Evolutionary conservation across 1,284 basidiomycete species (phyloP), one percentile per base, ranked within the genome.

Genomic region (Golubevia sp.): DNA sequence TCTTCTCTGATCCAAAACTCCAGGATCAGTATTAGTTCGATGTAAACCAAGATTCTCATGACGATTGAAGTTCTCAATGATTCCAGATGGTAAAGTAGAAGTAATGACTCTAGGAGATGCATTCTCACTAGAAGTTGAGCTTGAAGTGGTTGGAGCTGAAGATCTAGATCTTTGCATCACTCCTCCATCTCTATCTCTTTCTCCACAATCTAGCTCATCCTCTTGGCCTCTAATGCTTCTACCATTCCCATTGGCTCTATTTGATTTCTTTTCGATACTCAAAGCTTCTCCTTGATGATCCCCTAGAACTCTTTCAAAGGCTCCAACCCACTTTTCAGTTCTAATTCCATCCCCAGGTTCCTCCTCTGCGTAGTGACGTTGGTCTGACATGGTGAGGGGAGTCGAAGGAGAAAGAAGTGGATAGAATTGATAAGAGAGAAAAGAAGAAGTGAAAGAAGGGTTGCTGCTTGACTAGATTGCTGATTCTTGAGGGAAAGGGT

Each of bases 241-340:
- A 24, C 58, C 59, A 15, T 69, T 61, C n/a, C 63, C 65, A 66
- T 51, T 30, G 64, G 55, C 38, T 66, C 56, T 24, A 67, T 63
- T 52, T 67, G 58, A 15, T 70, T 44, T 44, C 38, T 18, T 44
- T 44, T 44, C 38, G 11, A 18, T 44, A 44, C 38, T 44, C 11
- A 44, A 18, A 44, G 38, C 38, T 44, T 44, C 38, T 13, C 38
- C 73, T 48, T 69, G 61, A 34, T 71, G 74, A 44, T 79, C 77
- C n/a, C 77, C 77, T 8, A 79, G 66, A 23, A 79, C 77, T 24
- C 77, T 55, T 49, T 79, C 77, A 50, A 79, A 79, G 1, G 77
- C 76, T 11, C 77, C 77, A 25, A 79, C 71, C 77, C 77, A 79
- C n/a, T 44, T 44, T 44, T 44, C 38, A 18, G 38, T 44, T 44